These are phyloP conservation scores for Myriosclerotinia curreyana DNA, from an alignment of 2,329 filamentous ascomycete genomes.

Conservation along the genomic window DNA sequence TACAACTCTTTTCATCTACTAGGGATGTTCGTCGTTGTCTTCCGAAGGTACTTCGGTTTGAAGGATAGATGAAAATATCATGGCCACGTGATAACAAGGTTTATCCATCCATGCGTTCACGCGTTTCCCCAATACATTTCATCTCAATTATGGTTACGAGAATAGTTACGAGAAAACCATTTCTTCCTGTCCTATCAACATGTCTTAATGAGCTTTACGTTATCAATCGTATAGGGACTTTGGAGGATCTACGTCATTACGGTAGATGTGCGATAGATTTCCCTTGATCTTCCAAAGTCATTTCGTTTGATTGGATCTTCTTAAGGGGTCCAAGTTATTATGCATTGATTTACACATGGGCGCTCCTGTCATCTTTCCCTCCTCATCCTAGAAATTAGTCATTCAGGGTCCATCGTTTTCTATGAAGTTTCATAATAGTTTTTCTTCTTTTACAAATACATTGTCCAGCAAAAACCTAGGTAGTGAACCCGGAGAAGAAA, in stretches of 20 bases:
- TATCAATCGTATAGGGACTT: background rate
- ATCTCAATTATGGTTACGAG: conserved; percentile 7
- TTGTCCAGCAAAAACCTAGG: conserved; percentile 7
- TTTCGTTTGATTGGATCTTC: conserved; percentile 4
- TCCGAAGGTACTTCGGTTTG: too few relatives aligned
- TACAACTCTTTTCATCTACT: background rate
- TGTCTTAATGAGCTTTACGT: background rate
- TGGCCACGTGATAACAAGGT: conserved; percentile 18
- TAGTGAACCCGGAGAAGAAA: background rate
- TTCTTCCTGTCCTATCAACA: background rate
- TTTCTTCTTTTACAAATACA: background rate
- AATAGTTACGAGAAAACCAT: background rate
- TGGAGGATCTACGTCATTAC: conserved; percentile 20
- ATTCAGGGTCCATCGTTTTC: background rate
- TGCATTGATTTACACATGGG: conserved; percentile 23
- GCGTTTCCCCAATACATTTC: background rate
- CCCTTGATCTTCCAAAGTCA: conserved; percentile 7
- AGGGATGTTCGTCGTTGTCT: too few relatives aligned
- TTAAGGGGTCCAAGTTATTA: conserved; percentile 12
- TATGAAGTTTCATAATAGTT: background rate
- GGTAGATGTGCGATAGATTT: conserved; percentile 19
- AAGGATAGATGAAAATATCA: background rate
- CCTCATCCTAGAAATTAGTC: background rate
- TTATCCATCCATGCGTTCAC: conserved; percentile 1
- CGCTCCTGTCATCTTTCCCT: conserved; percentile 7